Evolutionary conservation across 108 stramenopile species (phyloP), one percentile per base, ranked within the genome.

Genomic region (Cyclostephanos invisitatus): DNA sequence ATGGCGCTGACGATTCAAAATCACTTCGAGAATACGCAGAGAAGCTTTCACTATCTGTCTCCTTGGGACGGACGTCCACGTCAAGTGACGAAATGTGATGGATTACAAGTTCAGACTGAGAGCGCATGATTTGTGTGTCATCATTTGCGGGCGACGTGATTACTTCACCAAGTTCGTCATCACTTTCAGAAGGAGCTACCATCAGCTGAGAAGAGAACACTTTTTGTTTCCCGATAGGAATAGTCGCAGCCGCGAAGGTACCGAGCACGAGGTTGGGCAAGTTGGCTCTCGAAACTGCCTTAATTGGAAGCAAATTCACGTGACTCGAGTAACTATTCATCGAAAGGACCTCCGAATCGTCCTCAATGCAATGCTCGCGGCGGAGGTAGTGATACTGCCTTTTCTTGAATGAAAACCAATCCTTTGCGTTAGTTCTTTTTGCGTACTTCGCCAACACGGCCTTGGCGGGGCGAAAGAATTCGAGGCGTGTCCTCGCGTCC

Each of bases 271-370:
- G 48, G 35, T 50, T 65, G 5, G 77, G 77, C 46, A 67, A 62
- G 7, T 59, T 67, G 50, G 59, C 44, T 38, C 40, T 20, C 44
- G 51, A 11, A 17, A 20, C 21, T 0, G 44, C 44, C 12, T 28
- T 6, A 20, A 29, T 5, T 7, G 62, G 62, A 15, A 69, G 53
- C 22, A 79, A 48, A 14, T 79, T 57, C 0, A 62, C 53, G 8
- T 67, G 36, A 29, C 78, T 79, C 9, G 67, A 68, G 49, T 68
- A 79, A 60, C 67, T 79, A 37, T 73, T 50, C 72, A 79, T 68
- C 7, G 78, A 79, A 2, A 67, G 21, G 18, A 79, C 72, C 7
- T 70, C 72, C 1, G 17, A 72, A 53, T 79, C 78, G 49, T 79
- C 78, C 20, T 72, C 18, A 37, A 46, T 35, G 40, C 67, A 66